These are phyloP conservation scores for Clonostachys rosea DNA, from an alignment of 2,329 filamentous ascomycete species.

Conservation along the genomic window DNA sequence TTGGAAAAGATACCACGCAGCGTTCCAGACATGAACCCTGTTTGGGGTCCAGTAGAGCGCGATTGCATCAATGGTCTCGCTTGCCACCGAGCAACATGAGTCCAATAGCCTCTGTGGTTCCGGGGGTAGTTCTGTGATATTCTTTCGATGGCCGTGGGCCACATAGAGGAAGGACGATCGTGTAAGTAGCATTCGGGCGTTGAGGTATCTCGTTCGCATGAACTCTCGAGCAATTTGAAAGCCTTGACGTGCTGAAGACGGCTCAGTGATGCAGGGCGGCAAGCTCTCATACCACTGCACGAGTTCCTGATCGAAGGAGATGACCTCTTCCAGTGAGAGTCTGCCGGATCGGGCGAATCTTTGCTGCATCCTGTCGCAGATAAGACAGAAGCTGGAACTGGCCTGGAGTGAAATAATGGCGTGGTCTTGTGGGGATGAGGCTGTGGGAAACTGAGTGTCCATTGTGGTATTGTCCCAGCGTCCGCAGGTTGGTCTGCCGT, in stretches of 20 bases:
- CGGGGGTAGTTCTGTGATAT: conserved; percentile 5
- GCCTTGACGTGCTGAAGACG: conserved; percentile 12
- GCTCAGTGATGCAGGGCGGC: conserved; percentile 10
- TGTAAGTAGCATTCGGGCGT: conserved; percentile 15
- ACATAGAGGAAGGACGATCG: conserved; percentile 13
- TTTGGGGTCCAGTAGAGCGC: conserved; percentile 23
- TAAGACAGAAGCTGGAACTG: conserved; percentile 18
- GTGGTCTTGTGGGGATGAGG: conserved; percentile 13
- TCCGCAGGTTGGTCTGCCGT: conserved; percentile 51
- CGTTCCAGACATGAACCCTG: conserved; percentile 21
- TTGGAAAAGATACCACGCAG: conserved; percentile 23
- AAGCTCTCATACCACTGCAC: conserved; percentile 15
- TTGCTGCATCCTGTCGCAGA: conserved; percentile 20
- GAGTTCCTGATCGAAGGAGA: conserved; percentile 17
- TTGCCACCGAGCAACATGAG: conserved; percentile 14
- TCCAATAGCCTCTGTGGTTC: conserved; percentile 14
- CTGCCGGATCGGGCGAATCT: conserved; percentile 17
- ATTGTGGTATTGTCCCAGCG: conserved; percentile 20
- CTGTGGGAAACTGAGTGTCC: conserved; percentile 16
- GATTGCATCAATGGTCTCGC: conserved; percentile 20
- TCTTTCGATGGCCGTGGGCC: conserved; percentile 11
- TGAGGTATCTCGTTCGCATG: conserved; percentile 20
- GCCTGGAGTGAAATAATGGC: conserved; percentile 14
- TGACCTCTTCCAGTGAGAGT: conserved; percentile 13
- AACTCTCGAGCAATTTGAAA: conserved; percentile 17